Evolutionary conservation across 2,329 filamentous ascomycete species (phyloP).

Genomic region (Aspergillus ochraceus): DNA sequence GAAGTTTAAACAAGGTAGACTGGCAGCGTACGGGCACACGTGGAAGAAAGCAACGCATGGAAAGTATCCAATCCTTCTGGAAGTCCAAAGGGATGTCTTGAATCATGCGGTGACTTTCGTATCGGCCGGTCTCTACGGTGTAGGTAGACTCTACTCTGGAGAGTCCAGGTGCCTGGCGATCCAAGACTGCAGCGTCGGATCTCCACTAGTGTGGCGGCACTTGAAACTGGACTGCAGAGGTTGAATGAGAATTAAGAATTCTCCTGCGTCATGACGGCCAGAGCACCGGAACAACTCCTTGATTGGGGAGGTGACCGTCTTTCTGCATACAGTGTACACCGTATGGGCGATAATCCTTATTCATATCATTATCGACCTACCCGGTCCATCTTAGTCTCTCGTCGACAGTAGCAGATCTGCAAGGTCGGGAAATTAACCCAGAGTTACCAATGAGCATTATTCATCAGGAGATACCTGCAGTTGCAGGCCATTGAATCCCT

Average conservation of each 20-base stretch:
- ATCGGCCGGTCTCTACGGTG: too few relatives aligned
- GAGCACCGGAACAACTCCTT: background rate
- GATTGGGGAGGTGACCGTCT: background rate
- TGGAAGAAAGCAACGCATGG: background rate
- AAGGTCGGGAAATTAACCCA: slow-evolving; percentile 12
- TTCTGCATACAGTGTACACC: background rate
- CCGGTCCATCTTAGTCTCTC: background rate
- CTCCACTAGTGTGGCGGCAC: slow-evolving; percentile 7
- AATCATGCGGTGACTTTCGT: background rate
- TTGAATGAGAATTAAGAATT: background rate
- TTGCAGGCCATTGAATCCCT: background rate
- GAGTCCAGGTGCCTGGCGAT: slow-evolving; percentile 7
- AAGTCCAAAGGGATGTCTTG: background rate
- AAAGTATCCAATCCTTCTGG: background rate
- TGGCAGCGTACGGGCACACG: background rate
- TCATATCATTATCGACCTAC: background rate
- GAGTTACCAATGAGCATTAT: background rate
- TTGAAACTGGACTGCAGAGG: slow-evolving; percentile 1
- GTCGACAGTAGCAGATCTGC: slow-evolving; percentile 7
- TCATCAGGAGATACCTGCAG: background rate
- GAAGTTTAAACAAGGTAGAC: background rate
- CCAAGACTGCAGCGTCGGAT: background rate
- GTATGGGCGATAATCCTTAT: background rate
- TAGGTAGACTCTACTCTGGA: too few relatives aligned
- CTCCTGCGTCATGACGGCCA: too few relatives aligned